Percentiles rank a stretch among this genome's conserved stretches.
Conservation (phyloP, 2,329 filamentous ascomycete genomes). For the Fusarium poae region DNA sequence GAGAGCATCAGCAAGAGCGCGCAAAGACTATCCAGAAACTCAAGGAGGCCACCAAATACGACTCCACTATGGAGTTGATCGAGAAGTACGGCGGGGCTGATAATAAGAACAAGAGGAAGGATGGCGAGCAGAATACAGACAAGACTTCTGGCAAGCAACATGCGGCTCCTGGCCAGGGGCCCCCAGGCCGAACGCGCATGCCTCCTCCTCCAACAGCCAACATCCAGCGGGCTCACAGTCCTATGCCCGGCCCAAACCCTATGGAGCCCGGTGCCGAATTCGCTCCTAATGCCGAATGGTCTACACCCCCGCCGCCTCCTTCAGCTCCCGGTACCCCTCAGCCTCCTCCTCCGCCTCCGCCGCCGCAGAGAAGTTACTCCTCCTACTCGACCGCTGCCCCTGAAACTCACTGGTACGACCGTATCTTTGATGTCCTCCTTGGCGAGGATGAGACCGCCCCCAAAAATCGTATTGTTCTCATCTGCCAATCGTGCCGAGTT, state of each 20-base stretch:
- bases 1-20: constrained; percentile 81
- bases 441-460: constrained; percentile 95
- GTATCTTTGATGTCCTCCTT: constrained; percentile 89
- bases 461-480: constrained; percentile 89
- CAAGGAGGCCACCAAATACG: constrained; percentile 95
- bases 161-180: constrained; percentile 25
- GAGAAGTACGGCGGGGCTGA: constrained; percentile 90
- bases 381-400: constrained; percentile 43
- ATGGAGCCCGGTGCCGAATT: constrained; percentile 72
- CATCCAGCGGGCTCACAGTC: constrained; percentile 61
- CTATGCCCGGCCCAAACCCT: constrained; percentile 48
- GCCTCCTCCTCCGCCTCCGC: constrained; percentile 30
- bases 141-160: constrained; percentile 31
- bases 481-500: constrained; percentile 84
- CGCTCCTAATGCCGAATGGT: constrained; percentile 73
- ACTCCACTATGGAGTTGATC: constrained; percentile 90
- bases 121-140: constrained; percentile 28
- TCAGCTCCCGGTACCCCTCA: constrained; percentile 53
- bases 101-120: constrained; percentile 54
- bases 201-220: constrained; percentile 74
- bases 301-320: constrained; percentile 55
- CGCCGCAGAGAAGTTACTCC: constrained; percentile 29
- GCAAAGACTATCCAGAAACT: constrained; percentile 91
- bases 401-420: constrained; percentile 88
- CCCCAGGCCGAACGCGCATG: constrained; percentile 60